Evolutionary conservation across 2,329 filamentous ascomycete species (phyloP), one percentile per base, ranked within the genome.

Genomic region (Chaetomium olivaceum): DNA sequence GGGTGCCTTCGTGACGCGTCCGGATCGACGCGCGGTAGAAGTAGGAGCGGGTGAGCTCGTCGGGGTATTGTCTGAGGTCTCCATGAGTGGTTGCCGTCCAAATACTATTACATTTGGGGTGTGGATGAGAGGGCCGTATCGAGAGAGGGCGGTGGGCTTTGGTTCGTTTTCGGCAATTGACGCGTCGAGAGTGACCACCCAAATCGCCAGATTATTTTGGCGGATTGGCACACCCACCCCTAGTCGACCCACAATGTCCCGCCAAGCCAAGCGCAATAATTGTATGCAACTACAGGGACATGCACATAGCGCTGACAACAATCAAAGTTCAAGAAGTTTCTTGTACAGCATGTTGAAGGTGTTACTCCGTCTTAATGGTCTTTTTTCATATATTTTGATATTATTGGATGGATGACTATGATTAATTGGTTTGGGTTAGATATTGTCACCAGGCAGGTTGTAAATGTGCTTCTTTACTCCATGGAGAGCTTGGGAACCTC

Each of bases 1-100:
- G 55, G 87, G 86, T 43, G 80, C 81, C 74, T 81, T 85, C 68
- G 86, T 82, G 80, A 87, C 87, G 85, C 87, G 87, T 86, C 87
- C 86, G 46, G 88, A 91, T 70, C 87, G 86, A 77, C 89, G 88
- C 82, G 84, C 83, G 78, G 82, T 80, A 73, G 81, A 80, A 66
- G 80, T 77, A 68, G 82, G 72, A 65, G 83, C 82, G 67, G 83
- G 81, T 58, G 84, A 83, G 70, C 80, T 79, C 73, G 80, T 83
- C 76, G 82, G 80, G 78, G 84, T 84, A 73, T 81, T 83, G 72
- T 86, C 83, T 78, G 83, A 81, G 70, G 75, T 82, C 74, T 83
- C 80, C 80, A 83, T 83, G 72, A 82, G 80, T 71, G 81, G 80
- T 75, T 74, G 73, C 78, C 79, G 76, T 73, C 72, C 74, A 70